These are phyloP conservation scores for Boletus vermiculosoides DNA, from an alignment of 768 basidiomycete species.

Conservation along the genomic window DNA sequence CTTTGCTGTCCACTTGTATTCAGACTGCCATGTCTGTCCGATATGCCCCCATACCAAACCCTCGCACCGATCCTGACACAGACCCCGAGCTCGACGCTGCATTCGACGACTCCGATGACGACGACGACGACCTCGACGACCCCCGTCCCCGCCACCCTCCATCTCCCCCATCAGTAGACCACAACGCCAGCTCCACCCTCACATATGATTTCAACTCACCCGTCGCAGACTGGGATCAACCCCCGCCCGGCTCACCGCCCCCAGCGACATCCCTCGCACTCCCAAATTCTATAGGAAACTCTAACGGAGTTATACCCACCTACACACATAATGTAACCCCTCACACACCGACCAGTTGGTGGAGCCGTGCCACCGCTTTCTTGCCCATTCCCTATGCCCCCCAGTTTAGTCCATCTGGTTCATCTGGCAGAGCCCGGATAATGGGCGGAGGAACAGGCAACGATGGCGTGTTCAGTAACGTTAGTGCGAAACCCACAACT, in stretches of 20 bases:
- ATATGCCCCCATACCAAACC: slow-evolving; percentile 69
- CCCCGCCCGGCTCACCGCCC: slow-evolving; percentile 84
- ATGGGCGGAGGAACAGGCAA: slow-evolving; percentile 71
- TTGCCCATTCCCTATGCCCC: slow-evolving; percentile 52
- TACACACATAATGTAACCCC: slow-evolving; percentile 34
- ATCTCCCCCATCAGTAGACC: slow-evolving; percentile 22
- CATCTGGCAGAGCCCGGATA: slow-evolving; percentile 31
- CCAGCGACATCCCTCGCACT: slow-evolving; percentile 58
- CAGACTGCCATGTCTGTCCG: slow-evolving; percentile 46
- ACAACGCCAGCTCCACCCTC: slow-evolving; percentile 30
- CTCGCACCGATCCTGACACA: slow-evolving; percentile 46
- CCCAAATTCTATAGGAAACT: slow-evolving; percentile 71
- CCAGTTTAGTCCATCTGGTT: slow-evolving; percentile 42
- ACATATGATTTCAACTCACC: slow-evolving; percentile 78
- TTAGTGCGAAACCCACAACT: slow-evolving; percentile 79
- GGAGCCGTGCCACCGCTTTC: slow-evolving; percentile 55
- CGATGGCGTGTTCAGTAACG: slow-evolving; percentile 93
- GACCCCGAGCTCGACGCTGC: slow-evolving; percentile 80
- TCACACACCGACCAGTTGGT: slow-evolving; percentile 40
- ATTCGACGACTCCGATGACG: slow-evolving; percentile 77
- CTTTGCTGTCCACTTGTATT: background rate
- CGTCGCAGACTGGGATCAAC: slow-evolving; percentile 64
- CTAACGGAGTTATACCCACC: slow-evolving; percentile 66
- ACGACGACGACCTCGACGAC: slow-evolving; percentile 50
- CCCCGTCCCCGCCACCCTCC: slow-evolving; percentile 42